A percentile compares a stretch with the other conserved stretches of the same genome.
Conservation (phyloP, 495 filamentous ascomycete genomes). For the Aspergillus carlsbadensis region DNA sequence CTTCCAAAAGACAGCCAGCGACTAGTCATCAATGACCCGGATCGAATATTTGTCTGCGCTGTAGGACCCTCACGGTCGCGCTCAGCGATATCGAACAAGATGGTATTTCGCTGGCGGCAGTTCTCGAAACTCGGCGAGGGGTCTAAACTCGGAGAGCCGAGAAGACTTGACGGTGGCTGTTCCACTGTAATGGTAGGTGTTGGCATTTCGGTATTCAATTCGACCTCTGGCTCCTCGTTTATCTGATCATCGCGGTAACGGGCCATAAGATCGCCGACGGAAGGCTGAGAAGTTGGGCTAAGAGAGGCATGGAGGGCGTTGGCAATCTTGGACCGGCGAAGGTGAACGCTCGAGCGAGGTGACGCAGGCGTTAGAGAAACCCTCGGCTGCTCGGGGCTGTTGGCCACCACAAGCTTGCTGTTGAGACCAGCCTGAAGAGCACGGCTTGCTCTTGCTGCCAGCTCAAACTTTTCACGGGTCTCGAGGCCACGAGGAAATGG, state of each 20-base stretch:
- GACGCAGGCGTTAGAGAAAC: constrained; percentile 26
- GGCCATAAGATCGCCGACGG: constrained; percentile 40
- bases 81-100: constrained; percentile 49
- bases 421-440: constrained; percentile 42
- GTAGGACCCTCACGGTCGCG: constrained; percentile 60
- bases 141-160: constrained; percentile 29
- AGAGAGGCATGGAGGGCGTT: constrained; percentile 41
- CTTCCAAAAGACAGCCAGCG: constrained; percentile 93
- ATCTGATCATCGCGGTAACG: constrained; percentile 25
- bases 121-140: constrained; percentile 32
- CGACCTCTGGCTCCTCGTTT: constrained; percentile 12
- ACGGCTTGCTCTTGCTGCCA: constrained; percentile 41
- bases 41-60: constrained; percentile 78
- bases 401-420: constrained; percentile 9
- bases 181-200: constrained; percentile 14
- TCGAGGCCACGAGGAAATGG: constrained; percentile 12
- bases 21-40: constrained; percentile 74
- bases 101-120: constrained; percentile 38
- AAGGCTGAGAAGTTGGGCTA: constrained; percentile 40
- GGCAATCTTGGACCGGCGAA: constrained; percentile 44
- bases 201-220: background rate
- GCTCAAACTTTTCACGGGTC: constrained; percentile 31
- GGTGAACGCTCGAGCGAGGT: constrained; percentile 28
- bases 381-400: constrained; percentile 16
- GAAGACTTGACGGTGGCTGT: constrained; percentile 31